Percentiles rank a stretch among this genome's conserved stretches.
phyloP scores from a whole-genome alignment of 176 grass and related monocot species.

The Aegilops bicornis region DNA sequence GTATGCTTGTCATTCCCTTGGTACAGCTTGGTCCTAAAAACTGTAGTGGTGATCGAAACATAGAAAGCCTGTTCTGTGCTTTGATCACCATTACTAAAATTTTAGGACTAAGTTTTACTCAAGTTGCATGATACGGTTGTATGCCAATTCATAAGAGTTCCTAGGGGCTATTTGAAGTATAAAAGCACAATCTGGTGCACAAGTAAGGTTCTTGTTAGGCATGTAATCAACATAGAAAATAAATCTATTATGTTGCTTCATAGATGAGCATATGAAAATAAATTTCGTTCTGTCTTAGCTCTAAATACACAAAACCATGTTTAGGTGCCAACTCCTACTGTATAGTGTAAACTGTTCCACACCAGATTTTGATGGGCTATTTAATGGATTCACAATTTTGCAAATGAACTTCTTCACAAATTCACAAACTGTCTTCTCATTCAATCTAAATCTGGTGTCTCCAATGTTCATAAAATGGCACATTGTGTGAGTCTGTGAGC shows the following conservation, averaged over 20 bases:
- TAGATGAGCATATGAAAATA: conserved; percentile 4
- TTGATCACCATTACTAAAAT: not conserved
- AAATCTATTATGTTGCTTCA: not conserved
- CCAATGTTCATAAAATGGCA: not conserved
- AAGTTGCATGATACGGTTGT: not conserved
- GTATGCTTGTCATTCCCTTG: not conserved
- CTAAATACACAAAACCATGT: not conserved
- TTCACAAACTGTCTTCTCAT: not conserved
- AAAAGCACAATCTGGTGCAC: not conserved
- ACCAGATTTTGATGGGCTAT: not conserved
- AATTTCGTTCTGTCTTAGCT: not conserved
- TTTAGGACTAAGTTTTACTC: conserved; percentile 4
- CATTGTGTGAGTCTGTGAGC: not conserved
- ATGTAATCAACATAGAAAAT: not conserved
- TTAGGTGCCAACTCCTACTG: conserved; percentile 1
- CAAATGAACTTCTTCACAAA: not conserved
- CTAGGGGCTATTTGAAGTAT: not conserved
- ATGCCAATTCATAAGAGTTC: not conserved
- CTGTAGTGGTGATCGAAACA: not conserved
- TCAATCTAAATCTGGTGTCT: not conserved
- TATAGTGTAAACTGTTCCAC: not conserved
- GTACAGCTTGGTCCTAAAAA: not conserved
- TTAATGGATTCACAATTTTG: not conserved
- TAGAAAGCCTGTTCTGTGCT: conserved; percentile 16
- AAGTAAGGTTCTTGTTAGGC: not conserved